A percentile compares a stretch with the other conserved stretches of the same genome.
Conservation (phyloP, 495 filamentous ascomycete species). For the Annulohypoxylon moriforme region DNA sequence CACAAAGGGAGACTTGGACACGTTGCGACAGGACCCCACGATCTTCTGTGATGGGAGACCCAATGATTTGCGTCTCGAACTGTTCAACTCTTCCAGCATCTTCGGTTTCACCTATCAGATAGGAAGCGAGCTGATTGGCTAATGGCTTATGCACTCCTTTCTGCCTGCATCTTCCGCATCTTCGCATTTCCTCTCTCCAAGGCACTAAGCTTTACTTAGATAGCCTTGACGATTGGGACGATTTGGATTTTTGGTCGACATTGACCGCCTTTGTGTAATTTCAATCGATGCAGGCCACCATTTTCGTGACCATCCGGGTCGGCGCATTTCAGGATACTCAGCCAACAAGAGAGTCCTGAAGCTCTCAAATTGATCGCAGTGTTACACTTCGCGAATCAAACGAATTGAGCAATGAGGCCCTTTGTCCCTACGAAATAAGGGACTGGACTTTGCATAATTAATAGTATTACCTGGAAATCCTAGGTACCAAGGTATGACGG, state of each 20-base stretch:
- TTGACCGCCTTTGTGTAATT: conserved; percentile 48
- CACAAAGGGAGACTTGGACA: conserved; percentile 46
- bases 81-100: conserved; percentile 47
- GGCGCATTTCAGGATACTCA: conserved; percentile 21
- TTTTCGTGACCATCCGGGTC: conserved; percentile 29
- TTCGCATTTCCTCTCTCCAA: background rate
- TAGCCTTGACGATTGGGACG: conserved; percentile 1
- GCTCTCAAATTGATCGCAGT: conserved; percentile 8
- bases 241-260: conserved; percentile 11
- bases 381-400: conserved; percentile 24
- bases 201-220: conserved; percentile 7
- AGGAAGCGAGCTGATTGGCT: conserved; percentile 41
- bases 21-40: conserved; percentile 48
- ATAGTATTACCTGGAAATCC: background rate
- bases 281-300: conserved; percentile 36
- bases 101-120: conserved; percentile 47
- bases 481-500: conserved; percentile 11
- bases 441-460: conserved; percentile 4
- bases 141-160: conserved; percentile 45
- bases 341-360: background rate
- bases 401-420: background rate
- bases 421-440: background rate
- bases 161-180: conserved; percentile 40
- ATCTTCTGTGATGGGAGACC: conserved; percentile 24
- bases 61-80: conserved; percentile 42